A percentile compares a stretch with the other conserved stretches of the same genome.
Conservation (phyloP, 73 alveolate genomes). For the Stentor roeselii region DNA sequence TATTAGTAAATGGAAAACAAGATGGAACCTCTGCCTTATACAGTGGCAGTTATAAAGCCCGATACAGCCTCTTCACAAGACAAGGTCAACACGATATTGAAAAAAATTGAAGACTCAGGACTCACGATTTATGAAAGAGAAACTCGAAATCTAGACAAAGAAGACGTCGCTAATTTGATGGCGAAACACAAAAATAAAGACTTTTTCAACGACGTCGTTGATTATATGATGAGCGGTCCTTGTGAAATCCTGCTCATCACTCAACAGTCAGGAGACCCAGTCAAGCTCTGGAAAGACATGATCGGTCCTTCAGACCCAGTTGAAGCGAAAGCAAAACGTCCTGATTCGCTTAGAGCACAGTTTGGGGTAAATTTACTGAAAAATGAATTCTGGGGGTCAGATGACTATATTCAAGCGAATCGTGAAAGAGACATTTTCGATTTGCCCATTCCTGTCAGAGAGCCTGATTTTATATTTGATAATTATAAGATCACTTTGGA, state of each 20-base stretch:
- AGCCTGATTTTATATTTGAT: conserved; percentile 88
- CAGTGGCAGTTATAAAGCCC: conserved; percentile 77
- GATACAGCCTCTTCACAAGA: conserved; percentile 66
- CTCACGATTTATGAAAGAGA: conserved; percentile 72
- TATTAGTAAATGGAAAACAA: conserved; percentile 48
- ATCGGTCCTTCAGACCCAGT: conserved; percentile 92
- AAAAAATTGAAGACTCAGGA: conserved; percentile 73
- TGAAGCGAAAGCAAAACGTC: conserved; percentile 68
- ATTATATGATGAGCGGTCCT: conserved; percentile 84
- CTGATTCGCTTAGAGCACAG: conserved; percentile 72
- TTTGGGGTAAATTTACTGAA: conserved; percentile 77
- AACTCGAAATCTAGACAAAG: conserved; percentile 70
- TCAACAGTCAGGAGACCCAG: conserved; percentile 82
- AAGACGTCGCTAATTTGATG: conserved; percentile 79
- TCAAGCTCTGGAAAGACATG: conserved; percentile 83
- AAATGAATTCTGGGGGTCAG: conserved; percentile 90
- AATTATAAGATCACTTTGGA: conserved; percentile 75
- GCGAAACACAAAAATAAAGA: conserved; percentile 64
- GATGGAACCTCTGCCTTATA: conserved; percentile 67
- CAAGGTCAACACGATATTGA: conserved; percentile 61
- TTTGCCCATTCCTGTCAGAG: conserved; percentile 88
- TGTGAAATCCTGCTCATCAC: conserved; percentile 72
- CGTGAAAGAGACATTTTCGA: conserved; percentile 92
- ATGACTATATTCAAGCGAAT: conserved; percentile 86
- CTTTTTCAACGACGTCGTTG: conserved; percentile 72